Percentiles rank a stretch among this genome's conserved stretches.
These are phyloP conservation scores for Cystobasidium tubakii DNA, from an alignment of 768 basidiomycete species.

Conservation along the genomic window DNA sequence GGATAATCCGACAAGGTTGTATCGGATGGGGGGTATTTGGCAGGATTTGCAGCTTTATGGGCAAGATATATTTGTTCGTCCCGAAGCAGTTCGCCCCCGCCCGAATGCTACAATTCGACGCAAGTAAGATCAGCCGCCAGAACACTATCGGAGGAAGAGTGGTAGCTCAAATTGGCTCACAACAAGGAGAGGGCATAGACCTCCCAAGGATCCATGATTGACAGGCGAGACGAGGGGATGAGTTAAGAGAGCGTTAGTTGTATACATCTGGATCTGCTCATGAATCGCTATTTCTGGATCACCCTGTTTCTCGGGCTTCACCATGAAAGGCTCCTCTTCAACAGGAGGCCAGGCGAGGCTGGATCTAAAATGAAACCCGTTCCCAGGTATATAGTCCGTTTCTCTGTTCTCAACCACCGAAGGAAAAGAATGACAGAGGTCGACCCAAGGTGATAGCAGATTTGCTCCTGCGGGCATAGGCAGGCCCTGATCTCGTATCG, in stretches of 20 bases:
- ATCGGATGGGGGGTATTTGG: constrained; percentile 60
- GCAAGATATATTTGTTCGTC: constrained; percentile 85
- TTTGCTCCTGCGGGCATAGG: constrained; percentile 81
- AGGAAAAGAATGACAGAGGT: constrained; percentile 91
- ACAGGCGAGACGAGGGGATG: constrained; percentile 70
- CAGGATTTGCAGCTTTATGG: constrained; percentile 83
- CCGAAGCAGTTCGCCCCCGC: constrained; percentile 83
- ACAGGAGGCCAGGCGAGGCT: constrained; percentile 47
- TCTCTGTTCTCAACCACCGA: constrained; percentile 76
- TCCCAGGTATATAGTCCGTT: constrained; percentile 55
- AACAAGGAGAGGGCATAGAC: constrained; percentile 76
- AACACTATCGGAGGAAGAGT: no score
- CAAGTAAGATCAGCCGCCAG: not conserved
- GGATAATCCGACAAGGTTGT: constrained; percentile 56
- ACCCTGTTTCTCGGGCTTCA: constrained; percentile 49
- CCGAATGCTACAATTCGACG: constrained; percentile 48
- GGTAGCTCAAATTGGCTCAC: constrained; percentile 56
- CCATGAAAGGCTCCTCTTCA: constrained; percentile 38
- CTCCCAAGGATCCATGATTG: constrained; percentile 74
- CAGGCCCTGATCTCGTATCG: constrained; percentile 72
- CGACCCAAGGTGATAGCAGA: constrained; percentile 81
- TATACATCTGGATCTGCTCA: constrained; percentile 69
- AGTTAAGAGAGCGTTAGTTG: constrained; percentile 64
- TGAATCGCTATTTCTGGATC: constrained; percentile 43
- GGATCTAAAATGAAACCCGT: constrained; percentile 35